These are phyloP conservation scores for Selenicereus undatus DNA, from an alignment of 148 eudicot genomes.

Conservation along the genomic window DNA sequence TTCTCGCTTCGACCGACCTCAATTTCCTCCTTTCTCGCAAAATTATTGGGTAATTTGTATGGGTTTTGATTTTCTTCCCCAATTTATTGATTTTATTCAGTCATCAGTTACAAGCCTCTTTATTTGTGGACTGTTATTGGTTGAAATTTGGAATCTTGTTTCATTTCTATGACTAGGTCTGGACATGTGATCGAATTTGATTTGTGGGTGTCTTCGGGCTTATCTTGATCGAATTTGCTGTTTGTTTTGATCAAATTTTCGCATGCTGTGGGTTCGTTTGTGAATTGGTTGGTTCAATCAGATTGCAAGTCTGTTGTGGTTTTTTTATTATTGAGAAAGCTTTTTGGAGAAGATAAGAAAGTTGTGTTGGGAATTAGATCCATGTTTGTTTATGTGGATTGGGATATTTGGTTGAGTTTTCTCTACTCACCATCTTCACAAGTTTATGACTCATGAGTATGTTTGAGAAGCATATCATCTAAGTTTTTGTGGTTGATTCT, in stretches of 20 bases:
- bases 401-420: background rate
- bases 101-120: background rate
- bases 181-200: constrained; percentile 11
- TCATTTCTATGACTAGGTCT: background rate
- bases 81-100: background rate
- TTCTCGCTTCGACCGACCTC: background rate
- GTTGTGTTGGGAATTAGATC: constrained; percentile 18
- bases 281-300: background rate
- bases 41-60: background rate
- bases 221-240: constrained; percentile 5
- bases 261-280: background rate
- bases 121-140: background rate
- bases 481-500: background rate
- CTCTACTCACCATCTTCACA: background rate
- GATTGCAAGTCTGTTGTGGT: background rate
- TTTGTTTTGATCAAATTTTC: background rate
- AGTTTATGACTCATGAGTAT: background rate
- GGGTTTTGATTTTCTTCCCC: constrained; percentile 5
- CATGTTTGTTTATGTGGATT: background rate
- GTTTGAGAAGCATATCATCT: background rate
- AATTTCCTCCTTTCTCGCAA: background rate
- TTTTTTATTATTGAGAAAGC: constrained; percentile 7
- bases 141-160: background rate
- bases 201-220: constrained; percentile 15
- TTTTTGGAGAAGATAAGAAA: background rate